Percentiles rank a stretch among this genome's conserved stretches.
Evolutionary conservation across 371 early-diverging fungal species (phyloP).

Genomic region (Mortierella sp.): DNA sequence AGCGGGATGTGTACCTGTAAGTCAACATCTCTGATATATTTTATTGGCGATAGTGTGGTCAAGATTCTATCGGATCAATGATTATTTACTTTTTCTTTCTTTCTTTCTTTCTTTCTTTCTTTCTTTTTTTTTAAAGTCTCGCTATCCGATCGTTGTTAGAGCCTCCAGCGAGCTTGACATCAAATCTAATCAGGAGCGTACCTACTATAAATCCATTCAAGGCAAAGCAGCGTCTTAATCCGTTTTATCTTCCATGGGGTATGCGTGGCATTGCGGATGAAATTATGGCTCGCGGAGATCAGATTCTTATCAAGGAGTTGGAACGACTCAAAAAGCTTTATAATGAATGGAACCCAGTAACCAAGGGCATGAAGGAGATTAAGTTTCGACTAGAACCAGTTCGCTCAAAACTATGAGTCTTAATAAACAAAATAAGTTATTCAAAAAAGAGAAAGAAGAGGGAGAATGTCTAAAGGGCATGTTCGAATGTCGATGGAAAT

Average conservation of each 20-base stretch:
- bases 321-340: constrained; percentile 70
- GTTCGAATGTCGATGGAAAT: background rate
- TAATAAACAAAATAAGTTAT: background rate
- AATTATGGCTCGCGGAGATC: constrained; percentile 66
- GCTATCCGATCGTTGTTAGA: constrained; percentile 56
- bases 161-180: constrained; percentile 44
- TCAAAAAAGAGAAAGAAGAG: background rate
- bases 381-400: constrained; percentile 89
- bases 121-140: constrained; percentile 20
- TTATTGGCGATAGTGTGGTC: background rate
- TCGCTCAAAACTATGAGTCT: constrained; percentile 36
- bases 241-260: constrained; percentile 92
- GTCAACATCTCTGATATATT: constrained; percentile 6
- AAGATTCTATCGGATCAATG: background rate
- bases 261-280: constrained; percentile 86
- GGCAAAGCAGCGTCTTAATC: constrained; percentile 78
- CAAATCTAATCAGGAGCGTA: constrained; percentile 25
- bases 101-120: too few relatives aligned
- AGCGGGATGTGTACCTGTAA: constrained; percentile 83
- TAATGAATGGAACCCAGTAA: constrained; percentile 83
- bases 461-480: background rate
- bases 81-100: background rate
- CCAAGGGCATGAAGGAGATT: constrained; percentile 81
- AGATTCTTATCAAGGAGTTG: constrained; percentile 69
- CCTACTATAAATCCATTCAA: constrained; percentile 59